These are phyloP conservation scores for Rhododendron ferrugineum DNA, from an alignment of 148 eudicot genomes.

Conservation along the genomic window DNA sequence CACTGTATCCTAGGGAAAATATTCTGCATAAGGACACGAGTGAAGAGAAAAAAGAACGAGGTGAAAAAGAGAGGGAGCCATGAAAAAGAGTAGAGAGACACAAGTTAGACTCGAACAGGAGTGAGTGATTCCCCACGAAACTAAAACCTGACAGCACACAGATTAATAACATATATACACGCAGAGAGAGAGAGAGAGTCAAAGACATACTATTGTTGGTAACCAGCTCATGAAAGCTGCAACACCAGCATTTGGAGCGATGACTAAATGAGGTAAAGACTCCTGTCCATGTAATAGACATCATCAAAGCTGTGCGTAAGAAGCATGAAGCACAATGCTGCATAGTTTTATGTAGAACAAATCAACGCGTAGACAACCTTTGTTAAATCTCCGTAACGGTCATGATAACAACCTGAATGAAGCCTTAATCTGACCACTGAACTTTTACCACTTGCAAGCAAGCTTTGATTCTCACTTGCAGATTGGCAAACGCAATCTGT, in stretches of 20 bases:
- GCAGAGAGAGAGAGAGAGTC: no score
- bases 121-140: background rate
- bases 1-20: background rate
- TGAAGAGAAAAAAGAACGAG: background rate
- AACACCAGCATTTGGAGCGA: slow-evolving; percentile 91
- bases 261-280: slow-evolving; percentile 54
- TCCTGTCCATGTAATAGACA: slow-evolving; percentile 35
- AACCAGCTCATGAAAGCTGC: slow-evolving; percentile 91
- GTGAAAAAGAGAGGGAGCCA: background rate
- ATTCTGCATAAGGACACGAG: background rate
- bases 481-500: slow-evolving; percentile 58
- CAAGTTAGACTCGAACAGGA: background rate
- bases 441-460: slow-evolving; percentile 8
- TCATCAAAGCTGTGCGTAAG: background rate
- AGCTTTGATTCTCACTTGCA: slow-evolving; percentile 17
- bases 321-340: background rate
- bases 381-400: slow-evolving; percentile 46
- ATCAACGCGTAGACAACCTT: slow-evolving; percentile 37
- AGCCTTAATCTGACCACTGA: slow-evolving; percentile 50
- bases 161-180: background rate
- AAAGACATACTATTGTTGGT: slow-evolving; percentile 62
- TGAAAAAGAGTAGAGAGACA: background rate
- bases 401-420: slow-evolving; percentile 76
- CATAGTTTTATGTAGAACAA: background rate
- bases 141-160: background rate